Evolutionary conservation across 805 yeast species (phyloP).

Genomic region (Ogataea dorogensis): DNA sequence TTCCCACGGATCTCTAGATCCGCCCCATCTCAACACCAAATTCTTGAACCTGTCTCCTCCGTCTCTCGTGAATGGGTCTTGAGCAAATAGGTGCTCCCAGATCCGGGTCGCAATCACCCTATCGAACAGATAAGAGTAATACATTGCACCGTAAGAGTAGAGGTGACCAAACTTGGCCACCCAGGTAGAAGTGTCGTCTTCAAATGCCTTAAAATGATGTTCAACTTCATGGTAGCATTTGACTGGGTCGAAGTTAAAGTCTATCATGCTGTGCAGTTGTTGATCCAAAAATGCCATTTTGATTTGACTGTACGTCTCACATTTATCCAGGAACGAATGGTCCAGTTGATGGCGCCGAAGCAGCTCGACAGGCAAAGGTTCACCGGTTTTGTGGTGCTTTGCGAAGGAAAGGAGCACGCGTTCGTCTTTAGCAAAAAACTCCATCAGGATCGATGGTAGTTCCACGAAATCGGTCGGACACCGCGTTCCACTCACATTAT

Average conservation of each 20-base stretch:
- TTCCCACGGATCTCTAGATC: constrained; percentile 84
- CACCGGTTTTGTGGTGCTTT: constrained; percentile 64
- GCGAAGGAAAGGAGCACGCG: constrained; percentile 75
- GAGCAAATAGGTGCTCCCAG: constrained; percentile 69
- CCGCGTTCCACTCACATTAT: constrained; percentile 91
- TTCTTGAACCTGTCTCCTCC: constrained; percentile 77
- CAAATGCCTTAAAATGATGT: constrained; percentile 53
- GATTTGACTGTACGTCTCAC: constrained; percentile 83
- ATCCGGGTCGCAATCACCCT: constrained; percentile 87
- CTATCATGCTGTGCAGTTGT: constrained; percentile 55
- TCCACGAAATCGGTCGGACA: constrained; percentile 97
- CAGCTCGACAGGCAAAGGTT: constrained; percentile 50
- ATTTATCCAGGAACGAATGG: constrained; percentile 52
- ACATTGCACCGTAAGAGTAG: constrained; percentile 90
- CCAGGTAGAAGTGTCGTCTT: constrained; percentile 76
- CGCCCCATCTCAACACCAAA: constrained; percentile 87
- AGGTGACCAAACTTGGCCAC: constrained; percentile 93
- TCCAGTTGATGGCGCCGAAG: constrained; percentile 52
- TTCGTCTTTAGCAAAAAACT: constrained; percentile 80
- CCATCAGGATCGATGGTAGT: constrained; percentile 95
- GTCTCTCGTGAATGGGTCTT: constrained; percentile 64
- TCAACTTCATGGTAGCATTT: constrained; percentile 67
- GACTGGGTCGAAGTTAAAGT: constrained; percentile 52
- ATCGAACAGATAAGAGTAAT: constrained; percentile 88
- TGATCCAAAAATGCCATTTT: constrained; percentile 91